Percentiles rank a stretch among this genome's conserved stretches.
Conservation (phyloP, 768 basidiomycete species). For the Piloderma croceum region DNA sequence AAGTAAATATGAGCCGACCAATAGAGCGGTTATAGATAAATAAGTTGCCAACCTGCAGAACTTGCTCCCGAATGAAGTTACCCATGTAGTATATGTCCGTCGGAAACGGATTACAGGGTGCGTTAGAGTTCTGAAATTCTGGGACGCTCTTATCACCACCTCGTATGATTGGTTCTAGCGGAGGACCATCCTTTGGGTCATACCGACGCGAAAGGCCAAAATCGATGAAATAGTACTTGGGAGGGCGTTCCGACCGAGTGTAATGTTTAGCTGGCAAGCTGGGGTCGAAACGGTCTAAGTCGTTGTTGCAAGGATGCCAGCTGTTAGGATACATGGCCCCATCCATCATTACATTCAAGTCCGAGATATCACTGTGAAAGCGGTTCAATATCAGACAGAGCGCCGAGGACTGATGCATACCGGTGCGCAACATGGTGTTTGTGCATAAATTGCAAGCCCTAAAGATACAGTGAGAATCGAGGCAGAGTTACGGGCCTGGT, state of each 20-base stretch:
- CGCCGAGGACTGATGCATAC: constrained; percentile 1
- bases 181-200: constrained; percentile 17
- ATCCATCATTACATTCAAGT: constrained; percentile 16
- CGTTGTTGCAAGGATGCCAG: constrained; percentile 3
- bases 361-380: constrained; percentile 8
- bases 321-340: background rate
- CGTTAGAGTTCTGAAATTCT: constrained; percentile 25
- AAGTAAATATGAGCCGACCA: background rate
- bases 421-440: constrained; percentile 7
- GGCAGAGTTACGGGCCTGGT: background rate
- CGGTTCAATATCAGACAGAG: background rate
- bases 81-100: constrained; percentile 42
- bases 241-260: constrained; percentile 12
- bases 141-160: constrained; percentile 39
- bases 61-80: constrained; percentile 26
- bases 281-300: constrained; percentile 3
- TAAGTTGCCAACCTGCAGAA: constrained; percentile 22
- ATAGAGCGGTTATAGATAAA: background rate
- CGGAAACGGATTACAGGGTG: constrained; percentile 33
- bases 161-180: constrained; percentile 24
- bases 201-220: constrained; percentile 31
- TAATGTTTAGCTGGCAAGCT: constrained; percentile 2
- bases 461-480: background rate
- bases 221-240: constrained; percentile 28
- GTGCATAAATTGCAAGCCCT: constrained; percentile 13